Evolutionary conservation across 768 basidiomycete genomes (phyloP).

Genomic region (Pulveroboletus sp.): DNA sequence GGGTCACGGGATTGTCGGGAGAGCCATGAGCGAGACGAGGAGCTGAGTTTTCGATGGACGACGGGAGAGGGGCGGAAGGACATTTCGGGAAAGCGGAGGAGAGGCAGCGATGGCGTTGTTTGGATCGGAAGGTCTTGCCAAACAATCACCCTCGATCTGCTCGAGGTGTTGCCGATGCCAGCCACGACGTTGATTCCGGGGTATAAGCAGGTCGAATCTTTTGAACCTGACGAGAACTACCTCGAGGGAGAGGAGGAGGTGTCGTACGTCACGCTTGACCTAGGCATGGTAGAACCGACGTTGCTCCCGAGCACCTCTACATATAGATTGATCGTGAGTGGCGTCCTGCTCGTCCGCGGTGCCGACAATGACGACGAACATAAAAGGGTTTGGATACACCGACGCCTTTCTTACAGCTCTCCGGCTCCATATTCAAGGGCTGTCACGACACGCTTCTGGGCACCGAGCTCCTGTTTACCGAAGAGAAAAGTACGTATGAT

Average conservation of each 20-base stretch:
- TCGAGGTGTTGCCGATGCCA: slow-evolving; percentile 9
- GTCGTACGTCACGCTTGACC: slow-evolving; percentile 68
- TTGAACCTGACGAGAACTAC: slow-evolving; percentile 66
- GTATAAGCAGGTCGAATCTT: slow-evolving; percentile 60
- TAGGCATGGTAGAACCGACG: slow-evolving; percentile 66
- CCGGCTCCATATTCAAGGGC: slow-evolving; percentile 71
- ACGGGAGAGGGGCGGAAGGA: slow-evolving; percentile 35
- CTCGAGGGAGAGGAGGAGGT: slow-evolving; percentile 51
- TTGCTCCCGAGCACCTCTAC: slow-evolving; percentile 66
- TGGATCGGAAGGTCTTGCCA: slow-evolving; percentile 23
- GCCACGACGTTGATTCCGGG: slow-evolving; percentile 44
- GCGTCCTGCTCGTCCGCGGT: not conserved
- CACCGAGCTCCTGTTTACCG: slow-evolving; percentile 71
- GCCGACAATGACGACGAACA: not conserved
- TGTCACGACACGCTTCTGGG: slow-evolving; percentile 64
- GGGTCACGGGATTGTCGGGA: slow-evolving; percentile 66
- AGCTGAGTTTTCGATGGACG: slow-evolving; percentile 27
- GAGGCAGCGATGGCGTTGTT: slow-evolving; percentile 15
- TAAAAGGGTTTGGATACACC: slow-evolving; percentile 71
- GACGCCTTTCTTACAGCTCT: slow-evolving; percentile 71
- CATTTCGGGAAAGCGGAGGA: slow-evolving; percentile 10
- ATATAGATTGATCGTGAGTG: slow-evolving; percentile 69
- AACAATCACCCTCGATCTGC: slow-evolving; percentile 9
- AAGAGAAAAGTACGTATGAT: slow-evolving; percentile 50
- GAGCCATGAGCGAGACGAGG: slow-evolving; percentile 60